Evolutionary conservation across 805 yeast species (phyloP).

Genomic region (Pichia gijzeniarum): DNA sequence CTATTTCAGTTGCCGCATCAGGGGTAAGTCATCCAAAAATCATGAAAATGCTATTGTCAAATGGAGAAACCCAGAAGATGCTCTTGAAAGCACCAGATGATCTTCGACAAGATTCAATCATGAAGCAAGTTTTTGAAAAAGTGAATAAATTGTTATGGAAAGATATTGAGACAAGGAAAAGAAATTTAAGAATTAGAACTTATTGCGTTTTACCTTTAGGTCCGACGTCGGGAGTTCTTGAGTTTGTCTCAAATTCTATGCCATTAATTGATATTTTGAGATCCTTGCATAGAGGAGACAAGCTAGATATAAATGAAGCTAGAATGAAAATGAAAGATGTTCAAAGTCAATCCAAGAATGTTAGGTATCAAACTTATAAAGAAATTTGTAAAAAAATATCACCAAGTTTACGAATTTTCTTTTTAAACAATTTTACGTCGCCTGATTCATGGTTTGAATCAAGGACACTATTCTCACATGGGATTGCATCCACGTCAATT

Average conservation of each 20-base stretch:
- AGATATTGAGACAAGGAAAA: slow-evolving; percentile 48
- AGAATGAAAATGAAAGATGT: slow-evolving; percentile 54
- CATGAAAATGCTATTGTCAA: slow-evolving; percentile 43
- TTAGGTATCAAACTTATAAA: slow-evolving; percentile 40
- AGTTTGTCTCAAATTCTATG: slow-evolving; percentile 73
- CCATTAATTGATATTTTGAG: slow-evolving; percentile 64
- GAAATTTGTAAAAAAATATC: slow-evolving; percentile 43
- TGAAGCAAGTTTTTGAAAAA: slow-evolving; percentile 93
- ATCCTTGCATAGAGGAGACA: slow-evolving; percentile 55
- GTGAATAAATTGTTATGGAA: slow-evolving; percentile 60
- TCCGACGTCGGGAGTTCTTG: slow-evolving; percentile 80
- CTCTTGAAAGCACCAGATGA: slow-evolving; percentile 87
- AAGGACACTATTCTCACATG: slow-evolving; percentile 59
- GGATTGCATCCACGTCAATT: slow-evolving; percentile 79
- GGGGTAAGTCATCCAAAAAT: slow-evolving; percentile 91
- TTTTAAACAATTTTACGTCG: slow-evolving; percentile 56
- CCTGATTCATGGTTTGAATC: slow-evolving; percentile 72
- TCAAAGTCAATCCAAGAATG: slow-evolving; percentile 40
- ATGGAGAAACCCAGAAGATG: slow-evolving; percentile 54
- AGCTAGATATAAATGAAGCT: slow-evolving; percentile 48
- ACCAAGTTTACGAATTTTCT: slow-evolving; percentile 69
- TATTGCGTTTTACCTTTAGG: slow-evolving; percentile 90
- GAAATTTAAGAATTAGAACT: slow-evolving; percentile 65
- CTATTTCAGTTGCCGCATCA: slow-evolving; percentile 58
- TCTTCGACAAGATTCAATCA: slow-evolving; percentile 89